Evolutionary conservation across 2,329 filamentous ascomycete species (phyloP).

Genomic region (Cordyceps fumosorosea): DNA sequence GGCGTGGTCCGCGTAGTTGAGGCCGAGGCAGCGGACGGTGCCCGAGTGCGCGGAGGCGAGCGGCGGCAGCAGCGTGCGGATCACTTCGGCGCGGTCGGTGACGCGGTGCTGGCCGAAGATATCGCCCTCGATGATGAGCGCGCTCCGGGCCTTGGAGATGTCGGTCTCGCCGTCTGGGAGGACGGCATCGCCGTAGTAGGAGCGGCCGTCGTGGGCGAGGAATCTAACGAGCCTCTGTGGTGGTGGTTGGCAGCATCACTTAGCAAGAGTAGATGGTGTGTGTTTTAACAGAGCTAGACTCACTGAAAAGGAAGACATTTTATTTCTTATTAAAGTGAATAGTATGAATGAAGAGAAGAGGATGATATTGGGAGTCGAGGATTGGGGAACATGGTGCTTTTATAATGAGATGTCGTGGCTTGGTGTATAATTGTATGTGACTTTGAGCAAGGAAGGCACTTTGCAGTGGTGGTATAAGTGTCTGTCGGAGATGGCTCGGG

Average conservation of each 20-base stretch:
- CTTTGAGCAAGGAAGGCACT: no score
- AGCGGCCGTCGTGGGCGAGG: constrained; percentile 60
- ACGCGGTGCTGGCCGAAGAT: constrained; percentile 60
- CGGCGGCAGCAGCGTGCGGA: constrained; percentile 54
- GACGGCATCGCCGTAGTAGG: constrained; percentile 70
- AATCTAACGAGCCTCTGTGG: constrained; percentile 65
- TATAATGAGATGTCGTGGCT: background rate
- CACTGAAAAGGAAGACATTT: constrained; percentile 13
- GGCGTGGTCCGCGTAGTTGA: constrained; percentile 69
- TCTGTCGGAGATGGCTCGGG: constrained; percentile 1
- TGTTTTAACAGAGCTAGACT: constrained; percentile 4
- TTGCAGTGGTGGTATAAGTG: background rate
- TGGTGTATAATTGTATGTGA: background rate
- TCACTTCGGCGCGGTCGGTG: constrained; percentile 53
- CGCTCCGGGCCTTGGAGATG: constrained; percentile 53
- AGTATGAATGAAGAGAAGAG: background rate
- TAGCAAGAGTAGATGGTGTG: background rate
- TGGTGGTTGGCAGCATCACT: constrained; percentile 1
- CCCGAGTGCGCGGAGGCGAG: constrained; percentile 55
- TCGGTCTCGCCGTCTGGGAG: constrained; percentile 54
- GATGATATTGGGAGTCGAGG: background rate
- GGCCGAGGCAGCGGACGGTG: constrained; percentile 62
- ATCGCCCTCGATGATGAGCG: constrained; percentile 56
- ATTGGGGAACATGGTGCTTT: background rate
- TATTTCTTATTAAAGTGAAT: background rate